Base-by-base conservation (phyloP, 345 rosid species). In the Brassica nigra region DNA sequence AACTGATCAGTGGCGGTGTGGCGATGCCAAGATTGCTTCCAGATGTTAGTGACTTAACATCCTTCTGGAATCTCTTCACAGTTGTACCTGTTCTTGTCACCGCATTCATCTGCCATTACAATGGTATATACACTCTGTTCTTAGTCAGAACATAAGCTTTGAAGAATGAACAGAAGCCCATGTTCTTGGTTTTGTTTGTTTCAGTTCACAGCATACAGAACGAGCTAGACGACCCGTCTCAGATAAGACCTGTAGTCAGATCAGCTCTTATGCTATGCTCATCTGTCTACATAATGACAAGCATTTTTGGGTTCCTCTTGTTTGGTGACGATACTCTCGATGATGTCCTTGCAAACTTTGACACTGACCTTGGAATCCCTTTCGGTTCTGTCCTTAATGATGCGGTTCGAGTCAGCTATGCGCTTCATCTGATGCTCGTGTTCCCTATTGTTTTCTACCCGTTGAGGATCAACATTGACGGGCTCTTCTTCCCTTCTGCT, bases 381-480 rank as follows among this genome's bases (percentile, higher is more conserved):
- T 87, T 85, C 16, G 76, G 97, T 73, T 86, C 89, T 33, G 55
- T 95, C 27, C 90, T 92, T 37, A 91, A 83, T 52, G 97, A 92
- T 57, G 92, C 87, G 34, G 97, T 95, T 72, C 93, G 99, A 76
- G 88, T 91, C 36, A 92, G 97, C 79, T 95, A 95, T 8, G 91
- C 88, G 7, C 90, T 85, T 31, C 99, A 95, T 77, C 92, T 95
- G 52, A 92, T 92, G 97, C 94, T 95, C 18, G 99, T 95, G n/a
- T 95, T 91, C 80, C 99, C 99, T 4, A 73, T 95, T 33, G 90
- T 91, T 74, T 95, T 95, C 86, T 87, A 78, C 49, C 97, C 99
- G 5, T 47, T 95, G 80, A 82, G 97, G 61, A 85, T 95, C 81
- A 92, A 90, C 84, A 69, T 95, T 78, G 97, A 95, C 6, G 93